A percentile compares a stretch with the other conserved stretches of the same genome.
phyloP scores from a whole-genome alignment of 129 eudicot species.

The Tagetes patula region DNA sequence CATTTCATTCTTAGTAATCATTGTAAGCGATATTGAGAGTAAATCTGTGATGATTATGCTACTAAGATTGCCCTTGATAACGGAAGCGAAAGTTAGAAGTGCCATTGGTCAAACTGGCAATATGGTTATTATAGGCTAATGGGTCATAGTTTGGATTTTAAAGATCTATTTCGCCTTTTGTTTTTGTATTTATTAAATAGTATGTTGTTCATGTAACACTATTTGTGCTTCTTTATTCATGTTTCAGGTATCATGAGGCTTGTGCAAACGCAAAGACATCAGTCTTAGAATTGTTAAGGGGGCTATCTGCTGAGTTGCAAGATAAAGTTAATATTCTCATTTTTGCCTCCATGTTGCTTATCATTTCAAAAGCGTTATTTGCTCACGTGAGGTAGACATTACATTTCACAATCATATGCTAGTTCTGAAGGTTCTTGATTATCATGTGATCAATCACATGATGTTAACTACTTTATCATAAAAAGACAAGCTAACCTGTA shows the following conservation, averaged over 20 bases:
- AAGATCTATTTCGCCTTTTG: not conserved
- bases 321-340: constrained; percentile 70
- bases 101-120: no score
- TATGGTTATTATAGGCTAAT: no score
- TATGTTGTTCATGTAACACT: not conserved
- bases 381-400: constrained; percentile 73
- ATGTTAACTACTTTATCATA: not conserved
- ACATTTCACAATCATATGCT: not conserved
- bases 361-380: constrained; percentile 86
- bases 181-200: not conserved
- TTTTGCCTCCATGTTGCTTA: constrained; percentile 85
- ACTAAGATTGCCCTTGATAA: no score
- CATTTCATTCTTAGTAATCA: no score
- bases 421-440: constrained; percentile 6
- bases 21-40: no score
- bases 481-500: not conserved
- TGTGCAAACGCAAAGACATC: constrained; percentile 66
- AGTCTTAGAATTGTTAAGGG: constrained; percentile 74
- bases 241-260: constrained; percentile 81
- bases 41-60: no score
- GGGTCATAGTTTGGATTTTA: no score
- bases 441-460: not conserved
- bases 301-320: constrained; percentile 73
- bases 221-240: constrained; percentile 4
- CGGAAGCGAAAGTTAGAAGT: no score